A percentile compares a stretch with the other conserved stretches of the same genome.
Conservation (phyloP, 495 filamentous ascomycete genomes). For the Aspergillus carlsbadensis region DNA sequence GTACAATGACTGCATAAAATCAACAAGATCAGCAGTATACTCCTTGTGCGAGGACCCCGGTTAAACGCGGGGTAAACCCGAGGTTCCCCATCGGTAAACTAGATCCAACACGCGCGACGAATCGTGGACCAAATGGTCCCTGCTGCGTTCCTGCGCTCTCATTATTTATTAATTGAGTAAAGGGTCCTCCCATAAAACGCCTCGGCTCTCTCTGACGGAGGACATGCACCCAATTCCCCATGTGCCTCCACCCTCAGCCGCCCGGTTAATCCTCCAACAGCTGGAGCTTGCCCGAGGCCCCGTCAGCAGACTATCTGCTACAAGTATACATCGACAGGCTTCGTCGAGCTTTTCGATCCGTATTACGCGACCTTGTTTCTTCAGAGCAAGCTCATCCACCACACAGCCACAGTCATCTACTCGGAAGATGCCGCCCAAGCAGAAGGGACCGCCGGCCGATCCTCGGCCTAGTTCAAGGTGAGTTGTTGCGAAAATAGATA, state of each 20-base stretch:
- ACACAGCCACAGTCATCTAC: constrained; percentile 5
- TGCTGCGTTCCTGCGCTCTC: not conserved
- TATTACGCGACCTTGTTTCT: not conserved
- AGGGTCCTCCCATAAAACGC: not conserved
- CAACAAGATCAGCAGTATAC: no score
- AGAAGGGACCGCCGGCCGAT: constrained; percentile 26
- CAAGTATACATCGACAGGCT: not conserved
- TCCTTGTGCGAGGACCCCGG: no score
- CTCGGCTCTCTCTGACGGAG: constrained; percentile 6
- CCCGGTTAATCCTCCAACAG: constrained; percentile 14
- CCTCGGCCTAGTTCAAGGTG: constrained; percentile 41
- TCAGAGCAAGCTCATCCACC: constrained; percentile 10
- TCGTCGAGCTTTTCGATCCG: not conserved
- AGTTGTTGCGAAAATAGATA: not conserved
- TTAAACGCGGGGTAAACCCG: constrained; percentile 7
- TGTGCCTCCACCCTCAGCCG: constrained; percentile 9
- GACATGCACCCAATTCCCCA: constrained; percentile 12
- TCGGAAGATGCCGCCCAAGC: constrained; percentile 22
- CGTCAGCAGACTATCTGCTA: constrained; percentile 6
- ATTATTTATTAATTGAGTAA: not conserved
- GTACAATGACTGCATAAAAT: no score
- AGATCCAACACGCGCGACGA: not conserved
- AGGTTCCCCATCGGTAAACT: constrained; percentile 4
- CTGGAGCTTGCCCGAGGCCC: constrained; percentile 14
- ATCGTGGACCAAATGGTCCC: not conserved